phyloP scores from a whole-genome alignment of 139 green algal species.

The Edaphochlamys debaryana region DNA sequence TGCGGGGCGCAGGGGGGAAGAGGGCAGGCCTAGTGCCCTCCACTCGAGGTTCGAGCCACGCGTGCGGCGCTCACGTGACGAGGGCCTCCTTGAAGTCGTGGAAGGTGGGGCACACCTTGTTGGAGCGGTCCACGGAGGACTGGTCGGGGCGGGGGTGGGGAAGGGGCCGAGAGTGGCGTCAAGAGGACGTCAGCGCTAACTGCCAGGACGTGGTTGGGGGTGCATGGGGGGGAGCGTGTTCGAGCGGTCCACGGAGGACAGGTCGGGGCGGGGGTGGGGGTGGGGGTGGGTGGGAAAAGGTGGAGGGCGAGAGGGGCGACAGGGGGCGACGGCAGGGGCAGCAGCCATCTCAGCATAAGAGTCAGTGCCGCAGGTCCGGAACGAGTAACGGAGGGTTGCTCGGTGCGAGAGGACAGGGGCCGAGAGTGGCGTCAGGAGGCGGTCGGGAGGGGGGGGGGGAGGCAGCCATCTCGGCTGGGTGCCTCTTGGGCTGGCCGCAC shows the following conservation, averaged over 20 bases:
- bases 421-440: neutral
- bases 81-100: neutral
- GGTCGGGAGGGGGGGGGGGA: too few relatives aligned
- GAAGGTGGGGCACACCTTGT: slow-evolving; percentile 7
- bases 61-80: neutral
- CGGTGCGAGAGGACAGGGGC: too few relatives aligned
- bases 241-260: slow-evolving; percentile 11
- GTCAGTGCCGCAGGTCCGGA: neutral
- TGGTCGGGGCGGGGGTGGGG: neutral
- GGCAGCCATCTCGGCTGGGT: too few relatives aligned
- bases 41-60: neutral
- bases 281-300: neutral
- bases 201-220: neutral
- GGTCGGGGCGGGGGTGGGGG: neutral
- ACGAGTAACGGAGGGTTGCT: too few relatives aligned
- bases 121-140: slow-evolving; percentile 12
- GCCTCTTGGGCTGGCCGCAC: too few relatives aligned
- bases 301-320: neutral
- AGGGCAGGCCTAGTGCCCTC: neutral
- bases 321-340: too few relatives aligned
- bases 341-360: neutral
- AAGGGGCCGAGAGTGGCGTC: neutral
- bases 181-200: too few relatives aligned
- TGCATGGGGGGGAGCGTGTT: neutral
- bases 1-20: neutral